phyloP scores from a whole-genome alignment of 345 rosid genomes.

The Dipteronia dyeriana region DNA sequence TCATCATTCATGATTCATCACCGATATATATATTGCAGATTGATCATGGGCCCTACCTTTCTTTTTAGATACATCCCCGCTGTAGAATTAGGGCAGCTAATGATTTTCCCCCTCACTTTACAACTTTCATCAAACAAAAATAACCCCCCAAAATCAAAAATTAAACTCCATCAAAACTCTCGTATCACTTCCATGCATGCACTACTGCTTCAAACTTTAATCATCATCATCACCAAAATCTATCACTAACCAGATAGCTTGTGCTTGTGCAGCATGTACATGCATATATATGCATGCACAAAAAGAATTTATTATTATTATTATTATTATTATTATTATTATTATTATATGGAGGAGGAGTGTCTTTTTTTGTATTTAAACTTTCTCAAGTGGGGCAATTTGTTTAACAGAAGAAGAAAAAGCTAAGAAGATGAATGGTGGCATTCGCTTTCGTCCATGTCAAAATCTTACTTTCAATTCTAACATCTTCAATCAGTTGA shows the following conservation, averaged over 20 bases:
- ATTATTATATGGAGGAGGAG: neutral
- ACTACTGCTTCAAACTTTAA: neutral
- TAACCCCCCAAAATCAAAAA: neutral
- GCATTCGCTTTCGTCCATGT: conserved; percentile 17
- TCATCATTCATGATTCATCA: conserved; percentile 10
- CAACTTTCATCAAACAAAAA: neutral
- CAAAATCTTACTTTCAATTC: conserved; percentile 28
- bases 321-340: too few species aligned
- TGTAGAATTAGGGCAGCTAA: conserved; percentile 23
- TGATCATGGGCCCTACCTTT: conserved; percentile 20
- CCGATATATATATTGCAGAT: conserved; percentile 17
- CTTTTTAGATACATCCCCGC: conserved; percentile 19
- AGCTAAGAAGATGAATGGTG: conserved; percentile 2
- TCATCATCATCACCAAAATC: conserved; percentile 1
- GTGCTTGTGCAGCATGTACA: neutral
- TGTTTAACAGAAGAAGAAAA: neutral
- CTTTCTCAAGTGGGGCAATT: neutral
- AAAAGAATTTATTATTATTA: neutral
- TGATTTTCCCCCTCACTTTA: conserved; percentile 29
- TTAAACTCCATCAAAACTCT: neutral
- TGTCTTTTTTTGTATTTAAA: too few species aligned
- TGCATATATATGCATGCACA: neutral
- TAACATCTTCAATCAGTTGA: conserved; percentile 23
- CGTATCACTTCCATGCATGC: conserved; percentile 19
- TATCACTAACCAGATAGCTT: neutral